Conservation (phyloP, 2,329 filamentous ascomycete species). For the Verruconis gallopava region DNA sequence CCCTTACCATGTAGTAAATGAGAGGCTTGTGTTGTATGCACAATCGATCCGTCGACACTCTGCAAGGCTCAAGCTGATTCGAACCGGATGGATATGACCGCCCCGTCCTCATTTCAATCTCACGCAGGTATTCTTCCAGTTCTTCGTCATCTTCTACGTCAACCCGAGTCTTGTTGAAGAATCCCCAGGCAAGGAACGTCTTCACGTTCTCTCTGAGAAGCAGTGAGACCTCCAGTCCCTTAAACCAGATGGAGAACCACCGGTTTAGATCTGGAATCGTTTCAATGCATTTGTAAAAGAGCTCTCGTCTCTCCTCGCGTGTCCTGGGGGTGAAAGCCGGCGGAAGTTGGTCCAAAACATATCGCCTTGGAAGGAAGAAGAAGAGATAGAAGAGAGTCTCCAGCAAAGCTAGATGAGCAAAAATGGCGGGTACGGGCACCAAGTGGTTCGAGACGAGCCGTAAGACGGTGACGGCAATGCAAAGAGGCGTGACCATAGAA, state of each 20-base stretch:
- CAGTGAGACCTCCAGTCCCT: slow-evolving; percentile 43
- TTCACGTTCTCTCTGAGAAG: slow-evolving; percentile 54
- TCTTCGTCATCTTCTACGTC: slow-evolving; percentile 32
- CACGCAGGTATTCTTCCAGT: slow-evolving; percentile 40
- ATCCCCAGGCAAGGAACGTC: slow-evolving; percentile 55
- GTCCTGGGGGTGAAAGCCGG: not conserved
- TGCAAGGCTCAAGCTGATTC: slow-evolving; percentile 42
- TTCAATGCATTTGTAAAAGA: slow-evolving; percentile 45
- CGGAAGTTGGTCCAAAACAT: not conserved
- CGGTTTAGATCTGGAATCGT: slow-evolving; percentile 42
- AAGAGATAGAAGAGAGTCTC: not conserved
- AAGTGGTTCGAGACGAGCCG: not conserved
- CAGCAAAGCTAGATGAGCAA: not conserved
- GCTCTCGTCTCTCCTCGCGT: slow-evolving; percentile 35
- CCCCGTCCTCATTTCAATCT: slow-evolving; percentile 41
- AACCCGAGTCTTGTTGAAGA: slow-evolving; percentile 41
- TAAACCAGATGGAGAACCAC: slow-evolving; percentile 53
- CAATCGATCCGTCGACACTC: slow-evolving; percentile 54
- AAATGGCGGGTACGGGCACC: not conserved
- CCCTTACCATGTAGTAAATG: slow-evolving; percentile 46
- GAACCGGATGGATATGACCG: slow-evolving; percentile 39
- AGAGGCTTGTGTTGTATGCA: slow-evolving; percentile 49
- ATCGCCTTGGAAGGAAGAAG: not conserved
- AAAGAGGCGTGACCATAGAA: not conserved
- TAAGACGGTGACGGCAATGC: not conserved